Evolutionary conservation across 1,284 basidiomycete genomes (phyloP).

Genomic region (Cryptococcus sp.): DNA sequence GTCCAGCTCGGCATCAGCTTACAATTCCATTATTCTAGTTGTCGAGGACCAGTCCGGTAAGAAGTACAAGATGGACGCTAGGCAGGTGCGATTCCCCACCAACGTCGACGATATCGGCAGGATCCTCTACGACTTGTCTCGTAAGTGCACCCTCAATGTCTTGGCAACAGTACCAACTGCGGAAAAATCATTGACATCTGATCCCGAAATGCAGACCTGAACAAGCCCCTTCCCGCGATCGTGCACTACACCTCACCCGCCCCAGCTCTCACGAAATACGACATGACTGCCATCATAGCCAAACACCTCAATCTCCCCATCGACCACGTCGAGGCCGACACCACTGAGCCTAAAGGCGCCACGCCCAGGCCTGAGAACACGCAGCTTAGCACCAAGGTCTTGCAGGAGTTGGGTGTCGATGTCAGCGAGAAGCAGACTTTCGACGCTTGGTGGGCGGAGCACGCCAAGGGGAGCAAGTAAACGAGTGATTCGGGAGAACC

Average conservation of each 20-base stretch:
- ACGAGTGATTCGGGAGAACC: too few relatives aligned
- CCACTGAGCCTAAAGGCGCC: slow-evolving; percentile 29
- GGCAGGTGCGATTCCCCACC: slow-evolving; percentile 57
- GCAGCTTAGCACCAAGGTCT: slow-evolving; percentile 39
- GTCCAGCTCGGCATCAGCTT: background rate
- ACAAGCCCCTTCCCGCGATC: slow-evolving; percentile 43
- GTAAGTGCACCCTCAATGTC: slow-evolving; percentile 23
- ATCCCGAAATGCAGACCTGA: slow-evolving; percentile 25
- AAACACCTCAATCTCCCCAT: slow-evolving; percentile 42
- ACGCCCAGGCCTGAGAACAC: slow-evolving; percentile 52
- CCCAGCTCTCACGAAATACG: slow-evolving; percentile 56
- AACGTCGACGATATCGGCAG: slow-evolving; percentile 56
- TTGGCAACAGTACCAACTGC: background rate
- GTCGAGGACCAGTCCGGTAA: slow-evolving; percentile 55
- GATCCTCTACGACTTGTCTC: slow-evolving; percentile 52
- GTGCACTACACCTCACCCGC: slow-evolving; percentile 56
- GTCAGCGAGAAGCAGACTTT: slow-evolving; percentile 38
- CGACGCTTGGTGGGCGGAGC: slow-evolving; percentile 47
- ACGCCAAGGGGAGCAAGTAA: slow-evolving; percentile 17
- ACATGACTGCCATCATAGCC: slow-evolving; percentile 54
- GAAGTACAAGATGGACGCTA: slow-evolving; percentile 54
- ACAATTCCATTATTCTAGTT: slow-evolving; percentile 27
- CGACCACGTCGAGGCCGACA: slow-evolving; percentile 46
- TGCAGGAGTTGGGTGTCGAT: slow-evolving; percentile 44
- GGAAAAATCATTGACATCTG: background rate